Percentiles rank a stretch among this genome's conserved stretches.
Evolutionary conservation across 2,329 filamentous ascomycete species (phyloP).

Genomic region (Bimuria novae-zelandiae): DNA sequence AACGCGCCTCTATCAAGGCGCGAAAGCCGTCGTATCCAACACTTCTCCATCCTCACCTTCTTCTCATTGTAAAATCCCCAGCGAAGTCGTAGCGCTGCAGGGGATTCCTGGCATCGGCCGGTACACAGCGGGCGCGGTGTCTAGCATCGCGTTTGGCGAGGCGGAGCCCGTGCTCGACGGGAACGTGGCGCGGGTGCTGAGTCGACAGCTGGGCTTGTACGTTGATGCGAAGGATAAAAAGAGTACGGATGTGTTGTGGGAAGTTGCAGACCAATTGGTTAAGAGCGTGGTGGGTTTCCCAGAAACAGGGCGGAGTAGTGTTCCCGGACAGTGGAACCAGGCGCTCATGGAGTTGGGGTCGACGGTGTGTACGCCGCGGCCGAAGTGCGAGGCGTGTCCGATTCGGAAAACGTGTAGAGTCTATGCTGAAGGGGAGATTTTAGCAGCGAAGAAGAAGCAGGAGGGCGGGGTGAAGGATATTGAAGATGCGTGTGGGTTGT

Average conservation of each 20-base stretch:
- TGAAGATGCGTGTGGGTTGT: constrained; percentile 38
- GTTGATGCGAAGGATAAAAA: constrained; percentile 63
- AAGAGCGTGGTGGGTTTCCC: constrained; percentile 52
- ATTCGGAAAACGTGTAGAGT: constrained; percentile 38
- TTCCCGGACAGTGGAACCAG: constrained; percentile 66
- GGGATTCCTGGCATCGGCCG: constrained; percentile 64
- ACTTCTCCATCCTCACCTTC: constrained; percentile 40
- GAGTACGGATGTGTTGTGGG: constrained; percentile 60
- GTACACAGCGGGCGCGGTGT: constrained; percentile 67
- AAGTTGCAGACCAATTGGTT: constrained; percentile 61
- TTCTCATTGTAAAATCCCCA: constrained; percentile 57
- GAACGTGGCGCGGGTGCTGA: constrained; percentile 65
- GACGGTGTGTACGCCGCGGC: constrained; percentile 64
- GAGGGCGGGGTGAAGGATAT: constrained; percentile 26
- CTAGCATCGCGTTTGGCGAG: constrained; percentile 65
- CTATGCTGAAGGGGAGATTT: constrained; percentile 36
- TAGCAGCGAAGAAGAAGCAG: constrained; percentile 22
- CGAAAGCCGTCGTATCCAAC: constrained; percentile 53
- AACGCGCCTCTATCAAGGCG: constrained; percentile 62
- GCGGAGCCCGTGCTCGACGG: constrained; percentile 67
- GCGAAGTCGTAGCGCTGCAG: constrained; percentile 50
- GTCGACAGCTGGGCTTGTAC: constrained; percentile 62
- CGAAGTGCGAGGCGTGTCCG: constrained; percentile 54
- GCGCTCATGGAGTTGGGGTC: constrained; percentile 69
- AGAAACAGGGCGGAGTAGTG: constrained; percentile 49